Base-by-base conservation (phyloP, 2,329 filamentous ascomycete genomes). In the Alternaria triticina region DNA sequence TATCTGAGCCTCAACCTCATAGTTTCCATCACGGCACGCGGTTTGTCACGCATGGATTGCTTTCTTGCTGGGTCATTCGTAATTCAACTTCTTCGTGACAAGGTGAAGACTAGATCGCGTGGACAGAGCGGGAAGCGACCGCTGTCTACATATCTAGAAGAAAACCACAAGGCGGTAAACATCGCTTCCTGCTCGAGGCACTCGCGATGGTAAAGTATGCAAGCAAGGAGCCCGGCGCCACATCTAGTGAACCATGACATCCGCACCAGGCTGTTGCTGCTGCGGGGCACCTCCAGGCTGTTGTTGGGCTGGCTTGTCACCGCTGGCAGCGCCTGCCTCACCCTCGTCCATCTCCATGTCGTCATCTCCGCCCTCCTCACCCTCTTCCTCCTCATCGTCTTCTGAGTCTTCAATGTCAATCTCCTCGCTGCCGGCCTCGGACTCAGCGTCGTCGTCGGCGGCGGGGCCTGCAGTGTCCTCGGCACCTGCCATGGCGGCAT, bases 341-440 rank as follows among this genome's bases (percentile, higher is more conserved):
- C 85, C 85, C 45, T 87, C 86, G 23, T 83, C 86, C 85, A 87
- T 87, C 69, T 87, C 86, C 69, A 87, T 85, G 68, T 85, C 83
- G 44, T 86, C 85, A 43, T 86, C 86, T 51, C 72, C 77, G 56
- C 83, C 87, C 54, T 87, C 88, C 28, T 86, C 88, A 7, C 82
- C 87, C 61, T 87, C 87, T 49, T 90, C 89, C 36, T 92, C 89
- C 27, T 92, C 88, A 17, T 92, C 88, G 23, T 92, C 89, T 30
- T 91, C 91, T 70, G 89, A 89, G 71, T 89, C 92, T 79, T 94
- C 91, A 59, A 89, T 90, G 74, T 93, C 91, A 49, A 94, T 88
- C 77, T 94, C 91, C 77, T 94, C 91, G 73, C 90, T 92, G 68
- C 89, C 91, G 62, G 89, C 91, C 64, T 94, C 91, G 15, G 90